phyloP scores from a whole-genome alignment of 495 filamentous ascomycete genomes.

The Chlorociboria aeruginascens region DNA sequence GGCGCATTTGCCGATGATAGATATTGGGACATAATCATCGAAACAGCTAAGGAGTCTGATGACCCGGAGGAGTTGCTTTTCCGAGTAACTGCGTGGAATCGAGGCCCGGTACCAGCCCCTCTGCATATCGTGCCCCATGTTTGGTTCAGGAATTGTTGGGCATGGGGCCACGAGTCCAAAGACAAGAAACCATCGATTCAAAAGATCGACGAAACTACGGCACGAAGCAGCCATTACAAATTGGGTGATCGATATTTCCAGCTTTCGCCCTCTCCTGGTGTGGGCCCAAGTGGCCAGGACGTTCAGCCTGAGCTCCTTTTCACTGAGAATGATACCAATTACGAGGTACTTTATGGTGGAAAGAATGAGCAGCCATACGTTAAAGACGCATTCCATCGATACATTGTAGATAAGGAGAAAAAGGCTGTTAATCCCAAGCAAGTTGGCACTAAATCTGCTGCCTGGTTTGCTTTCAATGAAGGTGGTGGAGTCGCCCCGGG shows the following conservation, averaged over 20 bases:
- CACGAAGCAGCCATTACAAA: slow-evolving; percentile 60
- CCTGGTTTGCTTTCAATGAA: slow-evolving; percentile 88
- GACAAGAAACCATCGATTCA: slow-evolving; percentile 67
- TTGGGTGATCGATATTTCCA: slow-evolving; percentile 76
- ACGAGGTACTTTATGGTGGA: slow-evolving; percentile 57
- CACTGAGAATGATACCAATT: slow-evolving; percentile 93
- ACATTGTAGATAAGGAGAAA: slow-evolving; percentile 74
- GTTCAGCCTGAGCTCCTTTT: slow-evolving; percentile 75
- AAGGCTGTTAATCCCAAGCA: slow-evolving; percentile 68
- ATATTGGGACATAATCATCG: slow-evolving; percentile 97
- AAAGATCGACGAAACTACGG: slow-evolving; percentile 47
- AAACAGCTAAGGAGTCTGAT: slow-evolving; percentile 84
- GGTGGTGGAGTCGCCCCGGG: slow-evolving; percentile 75
- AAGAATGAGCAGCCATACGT: slow-evolving; percentile 74
- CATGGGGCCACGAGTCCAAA: slow-evolving; percentile 66
- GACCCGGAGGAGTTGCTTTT: slow-evolving; percentile 86
- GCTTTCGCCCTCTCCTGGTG: slow-evolving; percentile 80
- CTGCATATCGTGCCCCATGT: slow-evolving; percentile 90
- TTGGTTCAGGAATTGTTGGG: slow-evolving; percentile 96
- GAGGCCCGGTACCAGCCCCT: slow-evolving; percentile 79
- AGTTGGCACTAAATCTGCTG: slow-evolving; percentile 78
- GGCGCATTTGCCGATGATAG: slow-evolving; percentile 82
- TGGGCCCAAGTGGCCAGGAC: slow-evolving; percentile 65
- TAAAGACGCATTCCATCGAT: slow-evolving; percentile 88
- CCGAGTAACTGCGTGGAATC: slow-evolving; percentile 91